These are phyloP conservation scores for Coelastrella sp. DNA, from an alignment of 139 green algal genomes.

Conservation along the genomic window DNA sequence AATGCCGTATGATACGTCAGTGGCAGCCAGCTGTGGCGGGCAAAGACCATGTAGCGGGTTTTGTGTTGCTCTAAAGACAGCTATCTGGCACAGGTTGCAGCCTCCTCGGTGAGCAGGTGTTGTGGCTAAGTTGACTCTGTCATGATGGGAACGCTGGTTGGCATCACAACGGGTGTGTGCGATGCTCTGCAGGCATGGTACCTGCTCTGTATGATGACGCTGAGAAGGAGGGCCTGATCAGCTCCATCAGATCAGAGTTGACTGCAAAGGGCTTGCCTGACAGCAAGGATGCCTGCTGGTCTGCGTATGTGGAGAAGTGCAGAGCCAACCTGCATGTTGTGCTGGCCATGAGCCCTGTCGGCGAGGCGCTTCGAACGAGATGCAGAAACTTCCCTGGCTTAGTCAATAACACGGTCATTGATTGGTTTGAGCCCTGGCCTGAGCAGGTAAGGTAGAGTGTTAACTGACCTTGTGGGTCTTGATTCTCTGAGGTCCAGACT, in stretches of 20 bases:
- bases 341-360: slow-evolving; percentile 89
- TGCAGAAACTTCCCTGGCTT: slow-evolving; percentile 89
- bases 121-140: not conserved
- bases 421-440: slow-evolving; percentile 94
- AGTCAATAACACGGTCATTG: slow-evolving; percentile 93
- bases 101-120: too few relatives aligned
- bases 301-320: slow-evolving; percentile 82
- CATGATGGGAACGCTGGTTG: not conserved
- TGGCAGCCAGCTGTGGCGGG: too few relatives aligned
- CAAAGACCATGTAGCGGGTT: too few relatives aligned
- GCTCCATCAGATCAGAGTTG: slow-evolving; percentile 75
- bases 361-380: slow-evolving; percentile 87
- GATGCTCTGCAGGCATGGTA: slow-evolving; percentile 77
- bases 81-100: too few relatives aligned
- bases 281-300: slow-evolving; percentile 89
- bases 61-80: too few relatives aligned
- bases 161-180: not conserved
- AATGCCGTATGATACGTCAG: too few relatives aligned
- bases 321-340: slow-evolving; percentile 89
- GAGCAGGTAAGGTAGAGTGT: slow-evolving; percentile 65
- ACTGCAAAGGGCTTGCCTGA: slow-evolving; percentile 76
- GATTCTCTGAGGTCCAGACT: too few relatives aligned
- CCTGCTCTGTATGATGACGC: slow-evolving; percentile 87
- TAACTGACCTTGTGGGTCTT: too few relatives aligned
- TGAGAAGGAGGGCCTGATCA: slow-evolving; percentile 84